Conservation (phyloP, 2,329 filamentous ascomycete species). For the Colletotrichum abscissum region DNA sequence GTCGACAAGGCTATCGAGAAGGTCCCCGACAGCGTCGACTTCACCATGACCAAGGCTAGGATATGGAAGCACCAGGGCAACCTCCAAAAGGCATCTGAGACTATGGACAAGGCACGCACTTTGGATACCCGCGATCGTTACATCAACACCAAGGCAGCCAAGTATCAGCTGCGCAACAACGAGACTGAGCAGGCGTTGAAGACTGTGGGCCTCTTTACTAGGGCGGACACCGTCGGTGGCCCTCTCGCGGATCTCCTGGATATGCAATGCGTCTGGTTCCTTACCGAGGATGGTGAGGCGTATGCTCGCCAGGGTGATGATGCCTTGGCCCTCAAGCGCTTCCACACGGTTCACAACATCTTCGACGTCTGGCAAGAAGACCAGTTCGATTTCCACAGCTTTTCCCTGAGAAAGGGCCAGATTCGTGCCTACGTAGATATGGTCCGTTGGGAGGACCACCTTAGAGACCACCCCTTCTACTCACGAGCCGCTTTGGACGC, state of each 20-base stretch:
- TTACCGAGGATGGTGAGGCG: slow-evolving; percentile 94
- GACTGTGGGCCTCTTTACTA: slow-evolving; percentile 93
- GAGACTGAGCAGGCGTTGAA: slow-evolving; percentile 87
- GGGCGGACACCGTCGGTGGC: slow-evolving; percentile 88
- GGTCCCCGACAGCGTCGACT: slow-evolving; percentile 86
- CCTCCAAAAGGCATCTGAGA: slow-evolving; percentile 80
- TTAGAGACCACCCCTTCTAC: slow-evolving; percentile 95
- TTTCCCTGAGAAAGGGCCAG: slow-evolving; percentile 96
- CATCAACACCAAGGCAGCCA: slow-evolving; percentile 98
- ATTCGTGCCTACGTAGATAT: slow-evolving; percentile 95
- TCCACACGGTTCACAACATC: slow-evolving; percentile 88
- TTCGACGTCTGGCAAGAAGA: slow-evolving; percentile 99
- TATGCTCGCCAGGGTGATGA: slow-evolving; percentile 85
- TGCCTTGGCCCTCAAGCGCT: slow-evolving; percentile 90
- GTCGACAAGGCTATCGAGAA: slow-evolving; percentile 86
- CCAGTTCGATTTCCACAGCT: slow-evolving; percentile 98
- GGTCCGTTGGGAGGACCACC: slow-evolving; percentile 93
- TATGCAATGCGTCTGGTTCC: slow-evolving; percentile 98
- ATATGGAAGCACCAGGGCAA: slow-evolving; percentile 94
- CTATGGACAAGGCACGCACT: slow-evolving; percentile 87
- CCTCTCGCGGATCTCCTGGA: slow-evolving; percentile 92
- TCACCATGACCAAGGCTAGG: slow-evolving; percentile 93
- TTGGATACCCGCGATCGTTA: slow-evolving; percentile 93
- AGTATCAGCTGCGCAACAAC: slow-evolving; percentile 94
- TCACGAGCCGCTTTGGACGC: slow-evolving; percentile 85